Evolutionary conservation across 106 monocot species (phyloP).

Genomic region (Phalaenopsis equestris): DNA sequence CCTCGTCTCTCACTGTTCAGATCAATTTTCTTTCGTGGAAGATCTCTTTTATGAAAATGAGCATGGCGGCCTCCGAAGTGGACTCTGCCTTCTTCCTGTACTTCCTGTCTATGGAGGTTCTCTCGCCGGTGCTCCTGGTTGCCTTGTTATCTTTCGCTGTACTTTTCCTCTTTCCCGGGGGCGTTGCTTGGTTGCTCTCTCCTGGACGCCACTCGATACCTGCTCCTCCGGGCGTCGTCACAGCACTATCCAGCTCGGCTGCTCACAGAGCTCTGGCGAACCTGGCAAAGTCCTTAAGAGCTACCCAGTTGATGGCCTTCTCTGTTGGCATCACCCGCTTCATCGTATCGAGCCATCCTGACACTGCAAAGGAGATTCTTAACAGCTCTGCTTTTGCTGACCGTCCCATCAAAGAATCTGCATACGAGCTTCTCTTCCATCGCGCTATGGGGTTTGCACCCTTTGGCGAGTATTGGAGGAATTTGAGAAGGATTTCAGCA

Average conservation of each 20-base stretch:
- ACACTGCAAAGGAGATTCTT: slow-evolving; percentile 34
- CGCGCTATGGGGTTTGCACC: slow-evolving; percentile 39
- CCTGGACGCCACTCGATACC: slow-evolving; percentile 1
- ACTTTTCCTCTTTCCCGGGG: slow-evolving; percentile 20
- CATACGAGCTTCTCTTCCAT: slow-evolving; percentile 31
- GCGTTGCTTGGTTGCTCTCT: slow-evolving; percentile 25
- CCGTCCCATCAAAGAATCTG: slow-evolving; percentile 29
- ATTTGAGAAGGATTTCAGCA: slow-evolving; percentile 17
- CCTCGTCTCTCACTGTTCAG: not conserved
- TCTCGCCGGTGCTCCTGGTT: not conserved
- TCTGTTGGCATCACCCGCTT: slow-evolving; percentile 40
- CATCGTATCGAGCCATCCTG: slow-evolving; percentile 30
- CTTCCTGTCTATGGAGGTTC: not conserved
- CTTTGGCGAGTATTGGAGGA: slow-evolving; percentile 32
- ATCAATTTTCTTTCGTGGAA: not conserved
- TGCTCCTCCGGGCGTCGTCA: slow-evolving; percentile 16
- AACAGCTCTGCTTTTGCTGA: slow-evolving; percentile 26
- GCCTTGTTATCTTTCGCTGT: not conserved
- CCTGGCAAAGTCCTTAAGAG: not conserved
- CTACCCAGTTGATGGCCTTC: slow-evolving; percentile 34
- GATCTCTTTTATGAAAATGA: not conserved
- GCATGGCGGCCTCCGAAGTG: not conserved
- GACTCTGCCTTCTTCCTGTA: not conserved
- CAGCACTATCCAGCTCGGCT: slow-evolving; percentile 10
- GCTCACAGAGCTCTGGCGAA: slow-evolving; percentile 21